Evolutionary conservation across 108 stramenopile species (phyloP), one percentile per base, ranked within the genome.

Genomic region (Nannochloropsis oceanica): DNA sequence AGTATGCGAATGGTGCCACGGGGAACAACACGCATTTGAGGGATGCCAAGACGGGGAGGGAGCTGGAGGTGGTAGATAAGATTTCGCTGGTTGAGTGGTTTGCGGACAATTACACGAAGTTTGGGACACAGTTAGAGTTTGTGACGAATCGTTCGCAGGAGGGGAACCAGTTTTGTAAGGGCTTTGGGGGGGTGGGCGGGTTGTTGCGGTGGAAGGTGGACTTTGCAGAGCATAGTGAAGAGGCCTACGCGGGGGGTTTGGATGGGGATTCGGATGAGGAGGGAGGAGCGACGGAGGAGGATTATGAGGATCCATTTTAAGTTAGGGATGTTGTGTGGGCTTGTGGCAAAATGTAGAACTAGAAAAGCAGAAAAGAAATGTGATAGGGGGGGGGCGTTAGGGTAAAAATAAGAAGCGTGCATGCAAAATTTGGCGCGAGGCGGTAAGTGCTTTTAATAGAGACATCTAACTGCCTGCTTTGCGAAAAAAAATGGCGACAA

Each of bases 131-230:
- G 26, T 90, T 99, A 86, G 97, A 99, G 93, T 99, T 98, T 91
- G 94, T 99, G 82, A 98, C 98, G 27, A 97, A 99, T 90, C 89
- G 95, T 81, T 94, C 93, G 79, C 94, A 97, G 44, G 97, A 99
- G 89, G 99, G 99, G 27, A 95, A 95, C 44, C 99, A 99, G 89
- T 99, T 99, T 83, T 95, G 96, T 83, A 95, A 96, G 87, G 99
- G 99, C 42, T 99, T 99, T 91, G 99, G 99, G 26, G 99, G 99
- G 10, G 96, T 99, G 84, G 99, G 99, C 25, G 99, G 97, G 11
- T 95, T 97, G 81, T 89, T 99, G 84, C 92, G 99, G 83, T 99
- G 99, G 99, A 95, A 95, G 91, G 97, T 97, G 9, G 95, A 97
- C 90, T 97, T 98, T 90, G 89, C 93, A 1, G 94, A 97, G 88